phyloP scores from a whole-genome alignment of 257 asterid genomes.

The Knoxia roxburghii region DNA sequence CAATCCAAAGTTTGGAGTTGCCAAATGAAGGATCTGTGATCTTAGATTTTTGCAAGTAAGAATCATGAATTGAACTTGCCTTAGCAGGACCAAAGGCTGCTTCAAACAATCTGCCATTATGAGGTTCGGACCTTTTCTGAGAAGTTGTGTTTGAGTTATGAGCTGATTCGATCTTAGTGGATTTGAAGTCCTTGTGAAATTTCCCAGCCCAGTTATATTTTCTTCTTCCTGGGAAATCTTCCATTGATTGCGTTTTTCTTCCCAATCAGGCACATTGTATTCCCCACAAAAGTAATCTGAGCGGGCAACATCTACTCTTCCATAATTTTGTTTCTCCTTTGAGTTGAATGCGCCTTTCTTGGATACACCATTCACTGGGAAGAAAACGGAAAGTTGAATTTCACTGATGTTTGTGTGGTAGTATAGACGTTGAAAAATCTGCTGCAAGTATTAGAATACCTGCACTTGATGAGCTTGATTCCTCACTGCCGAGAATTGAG shows the following conservation, averaged over 20 bases:
- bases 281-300: constrained; percentile 10
- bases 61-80: constrained; percentile 8
- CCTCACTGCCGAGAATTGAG: constrained; percentile 51
- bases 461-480: constrained; percentile 66
- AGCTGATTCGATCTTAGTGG: constrained; percentile 11
- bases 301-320: constrained; percentile 1
- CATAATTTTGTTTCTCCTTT: constrained; percentile 15
- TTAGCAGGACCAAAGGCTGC: constrained; percentile 1
- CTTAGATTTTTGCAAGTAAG: constrained; percentile 13
- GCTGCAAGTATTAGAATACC: constrained; percentile 32
- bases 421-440: constrained; percentile 15
- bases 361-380: constrained; percentile 43
- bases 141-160: constrained; percentile 1
- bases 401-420: neutral
- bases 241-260: constrained; percentile 10
- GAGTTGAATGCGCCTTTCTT: constrained; percentile 26
- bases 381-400: constrained; percentile 1
- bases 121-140: constrained; percentile 14
- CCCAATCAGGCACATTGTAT: constrained; percentile 11
- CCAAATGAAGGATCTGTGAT: constrained; percentile 5
- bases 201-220: constrained; percentile 2
- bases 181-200: constrained; percentile 10
- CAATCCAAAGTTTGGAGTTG: constrained; percentile 20
- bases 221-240: constrained; percentile 1
- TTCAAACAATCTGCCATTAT: constrained; percentile 15